Evolutionary conservation across 768 basidiomycete species (phyloP), one percentile per base, ranked within the genome.

Genomic region (Mycena crocata): DNA sequence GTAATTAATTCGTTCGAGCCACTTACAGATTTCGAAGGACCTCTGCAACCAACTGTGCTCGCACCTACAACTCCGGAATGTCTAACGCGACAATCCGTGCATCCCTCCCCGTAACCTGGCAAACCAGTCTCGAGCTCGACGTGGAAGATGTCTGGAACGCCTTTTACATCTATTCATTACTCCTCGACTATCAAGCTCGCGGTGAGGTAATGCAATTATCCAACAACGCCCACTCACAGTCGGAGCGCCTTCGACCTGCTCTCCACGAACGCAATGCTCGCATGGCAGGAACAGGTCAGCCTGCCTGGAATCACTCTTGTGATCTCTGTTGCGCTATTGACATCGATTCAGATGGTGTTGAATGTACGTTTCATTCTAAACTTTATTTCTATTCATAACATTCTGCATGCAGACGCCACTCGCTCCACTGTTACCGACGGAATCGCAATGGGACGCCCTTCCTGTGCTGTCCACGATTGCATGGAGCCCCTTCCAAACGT

Each of bases 401-500:
- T 37, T 9, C 17, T 17, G 37, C 37, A 37, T 37, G 37, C 37
- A 73, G 64, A 39, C 21, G 32, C 57, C 14, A 21, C 70, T 31
- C 66, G 68, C 21, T 60, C 74, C 9, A 64, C 62, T 2, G 73
- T 77, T n/a, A 74, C 71, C 0, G 76, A 77, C 61, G 75, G 76
- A 6, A 67, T 77, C 24, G 62, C 72, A 21, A 70, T 77, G 8
- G 76, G 76, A 0, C 72, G 72, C 55, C 76, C 73, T 2, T 73
- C 73, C 40, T 77, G 76, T 64, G 42, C 42, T 6, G 62, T 72
- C 2, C 73, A 75, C 28, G 68, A 76, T 37, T 77, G 76, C 48
- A 40, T 69, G 15, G 57, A 64, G 14, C 70, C 74, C 5, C 64
- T 76, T 7, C 37, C 51, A 12, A 64, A 40, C 5, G 49, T 49